A percentile compares a stretch with the other conserved stretches of the same genome.
Conservation (phyloP, 1,139 yeast species). For the Taphrina flavorubra region DNA sequence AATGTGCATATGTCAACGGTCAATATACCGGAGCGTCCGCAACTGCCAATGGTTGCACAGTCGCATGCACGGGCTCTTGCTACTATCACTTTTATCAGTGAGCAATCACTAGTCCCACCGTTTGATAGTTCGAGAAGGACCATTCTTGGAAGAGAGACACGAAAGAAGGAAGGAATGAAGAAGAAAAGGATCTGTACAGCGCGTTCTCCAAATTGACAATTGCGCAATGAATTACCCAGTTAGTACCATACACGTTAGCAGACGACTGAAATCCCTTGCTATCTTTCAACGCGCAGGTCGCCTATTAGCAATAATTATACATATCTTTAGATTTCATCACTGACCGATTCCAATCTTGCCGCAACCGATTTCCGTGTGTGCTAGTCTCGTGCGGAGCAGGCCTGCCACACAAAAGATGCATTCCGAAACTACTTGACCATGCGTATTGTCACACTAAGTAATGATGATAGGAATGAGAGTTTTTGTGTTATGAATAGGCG, state of each 20-base stretch:
- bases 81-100: conserved; percentile 22
- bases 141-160: background rate
- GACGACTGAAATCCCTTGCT: conserved; percentile 1
- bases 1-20: conserved; percentile 82
- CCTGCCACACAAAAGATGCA: too few species aligned
- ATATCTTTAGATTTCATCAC: background rate
- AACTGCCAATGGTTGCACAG: conserved; percentile 59
- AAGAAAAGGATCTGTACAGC: background rate
- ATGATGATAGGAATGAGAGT: too few species aligned
- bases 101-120: background rate
- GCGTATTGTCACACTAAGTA: too few species aligned
- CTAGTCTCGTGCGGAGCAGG: too few species aligned
- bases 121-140: background rate
- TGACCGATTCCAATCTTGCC: too few species aligned
- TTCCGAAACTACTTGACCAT: too few species aligned
- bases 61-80: conserved; percentile 83
- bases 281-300: conserved; percentile 12
- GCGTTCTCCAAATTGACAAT: background rate
- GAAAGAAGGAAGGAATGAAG: background rate
- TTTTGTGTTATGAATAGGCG: too few species aligned
- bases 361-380: too few species aligned
- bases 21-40: conserved; percentile 61
- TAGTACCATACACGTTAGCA: conserved; percentile 13
- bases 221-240: conserved; percentile 3
- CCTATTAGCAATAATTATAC: conserved; percentile 8